Conservation (phyloP, 371 early-diverging fungal genomes). For the Actinomortierella ambigua region DNA sequence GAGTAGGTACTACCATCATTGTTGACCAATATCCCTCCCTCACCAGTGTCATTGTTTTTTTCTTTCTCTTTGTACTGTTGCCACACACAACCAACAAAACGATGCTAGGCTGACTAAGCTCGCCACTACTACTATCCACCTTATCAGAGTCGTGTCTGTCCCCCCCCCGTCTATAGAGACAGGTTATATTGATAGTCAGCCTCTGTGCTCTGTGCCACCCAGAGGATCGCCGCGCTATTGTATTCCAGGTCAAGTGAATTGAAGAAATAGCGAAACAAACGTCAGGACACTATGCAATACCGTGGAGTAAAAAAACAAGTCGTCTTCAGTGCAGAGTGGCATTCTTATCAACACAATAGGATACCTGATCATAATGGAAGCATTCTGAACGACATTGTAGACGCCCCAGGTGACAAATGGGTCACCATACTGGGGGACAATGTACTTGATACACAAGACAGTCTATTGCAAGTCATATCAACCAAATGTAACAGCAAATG, state of each 20-base stretch:
- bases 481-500: too few species aligned
- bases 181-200: slow-evolving; percentile 26
- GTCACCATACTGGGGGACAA: slow-evolving; percentile 58
- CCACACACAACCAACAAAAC: too few species aligned
- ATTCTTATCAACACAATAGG: too few species aligned
- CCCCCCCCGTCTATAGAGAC: slow-evolving; percentile 13
- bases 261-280: not conserved
- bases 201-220: slow-evolving; percentile 42
- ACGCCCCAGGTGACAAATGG: slow-evolving; percentile 67
- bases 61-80: too few species aligned
- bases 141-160: not conserved
- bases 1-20: too few species aligned
- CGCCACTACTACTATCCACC: not conserved
- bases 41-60: too few species aligned
- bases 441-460: slow-evolving; percentile 70
- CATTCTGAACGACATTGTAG: slow-evolving; percentile 64
- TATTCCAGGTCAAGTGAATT: not conserved
- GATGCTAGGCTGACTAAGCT: too few species aligned
- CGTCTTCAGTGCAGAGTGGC: not conserved
- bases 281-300: not conserved
- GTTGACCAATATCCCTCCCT: too few species aligned
- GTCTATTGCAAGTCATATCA: slow-evolving; percentile 48
- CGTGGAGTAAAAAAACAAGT: not conserved
- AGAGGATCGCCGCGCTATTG: slow-evolving; percentile 44
- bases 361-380: slow-evolving; percentile 71